Evolutionary conservation across 352 stramenopile genomes (phyloP), one percentile per base, ranked within the genome.

Genomic region (Phytophthora pseudosyringae): DNA sequence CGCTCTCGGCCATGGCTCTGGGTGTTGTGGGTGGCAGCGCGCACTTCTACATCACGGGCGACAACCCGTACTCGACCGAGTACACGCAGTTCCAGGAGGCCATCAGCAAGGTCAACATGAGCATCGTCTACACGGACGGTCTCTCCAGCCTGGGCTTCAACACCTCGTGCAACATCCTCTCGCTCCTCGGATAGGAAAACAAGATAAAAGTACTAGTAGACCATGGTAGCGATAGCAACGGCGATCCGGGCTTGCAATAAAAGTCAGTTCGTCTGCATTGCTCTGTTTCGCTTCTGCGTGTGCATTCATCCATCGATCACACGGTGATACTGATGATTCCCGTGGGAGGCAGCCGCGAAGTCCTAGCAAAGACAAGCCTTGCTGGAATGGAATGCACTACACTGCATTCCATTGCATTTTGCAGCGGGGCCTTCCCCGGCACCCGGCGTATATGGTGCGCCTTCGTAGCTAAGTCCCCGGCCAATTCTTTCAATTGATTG

Each of bases 41-140:
- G 15, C 76, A 89, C 59, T 86, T 89, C 54, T 84, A 71, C 61
- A 80, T 88, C 60, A 68, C 69, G 8, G 79, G 80, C 55, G 70
- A 83, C 67, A 80, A 85, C 67, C 59, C 64, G 40, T 76, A 78
- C 64, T 74, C 74, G 41, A 83, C 75, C 10, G 40, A 74, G 50
- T 69, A 76, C 35, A 58, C 61, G n/a, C 59, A 80, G 32, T 76
- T 86, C 51, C 31, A 68, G 13, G 64, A 73, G 25, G 80, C 75
- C n/a, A 71, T 86, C 39, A 56, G 50, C 41, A 68, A 64, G 33
- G 61, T 86, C 45, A 86, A 89, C 64, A 83, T 86, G 67, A 86
- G 73, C 54, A 67, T 89, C 48, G 50, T 83, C n/a, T 89, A 89
- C 76, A 86, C 69, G 46, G 80, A 83, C 31, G 75, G 72, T 9